Evolutionary conservation across 805 yeast genomes (phyloP).

Genomic region (Tetrapisispora namnaoensis): DNA sequence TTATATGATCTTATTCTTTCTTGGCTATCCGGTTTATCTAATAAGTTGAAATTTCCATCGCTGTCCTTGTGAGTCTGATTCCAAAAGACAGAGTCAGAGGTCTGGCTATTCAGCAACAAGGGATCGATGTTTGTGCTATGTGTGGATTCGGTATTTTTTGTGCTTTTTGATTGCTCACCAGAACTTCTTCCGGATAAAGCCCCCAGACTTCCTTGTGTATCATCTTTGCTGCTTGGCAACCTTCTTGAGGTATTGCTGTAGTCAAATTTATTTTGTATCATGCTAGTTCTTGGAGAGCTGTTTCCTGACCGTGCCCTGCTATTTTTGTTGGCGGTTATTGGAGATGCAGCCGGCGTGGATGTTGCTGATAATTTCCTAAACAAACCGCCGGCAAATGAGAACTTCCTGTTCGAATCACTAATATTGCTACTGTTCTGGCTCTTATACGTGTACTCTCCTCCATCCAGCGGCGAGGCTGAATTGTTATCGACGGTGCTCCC

Average conservation of each 20-base stretch:
- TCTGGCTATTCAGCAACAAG: neutral
- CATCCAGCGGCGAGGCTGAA: neutral
- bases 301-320: neutral
- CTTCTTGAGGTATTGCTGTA: constrained; percentile 4
- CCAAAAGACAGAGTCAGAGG: constrained; percentile 2
- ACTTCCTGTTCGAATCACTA: constrained; percentile 14
- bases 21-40: neutral
- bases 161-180: constrained; percentile 2
- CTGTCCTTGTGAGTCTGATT: neutral
- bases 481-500: constrained; percentile 1
- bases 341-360: neutral
- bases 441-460: neutral
- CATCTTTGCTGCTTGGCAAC: neutral
- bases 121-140: neutral
- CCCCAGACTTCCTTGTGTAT: neutral
- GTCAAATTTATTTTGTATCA: constrained; percentile 23
- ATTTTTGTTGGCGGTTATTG: neutral
- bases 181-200: constrained; percentile 17
- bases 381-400: constrained; percentile 19
- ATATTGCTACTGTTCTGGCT: neutral
- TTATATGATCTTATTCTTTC: neutral
- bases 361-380: constrained; percentile 17
- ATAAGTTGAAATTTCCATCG: neutral
- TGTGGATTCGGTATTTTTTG: neutral
- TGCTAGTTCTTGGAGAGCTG: constrained; percentile 8